Conservation (phyloP, 1,139 yeast species). For the Geotrichum aggregatum region DNA sequence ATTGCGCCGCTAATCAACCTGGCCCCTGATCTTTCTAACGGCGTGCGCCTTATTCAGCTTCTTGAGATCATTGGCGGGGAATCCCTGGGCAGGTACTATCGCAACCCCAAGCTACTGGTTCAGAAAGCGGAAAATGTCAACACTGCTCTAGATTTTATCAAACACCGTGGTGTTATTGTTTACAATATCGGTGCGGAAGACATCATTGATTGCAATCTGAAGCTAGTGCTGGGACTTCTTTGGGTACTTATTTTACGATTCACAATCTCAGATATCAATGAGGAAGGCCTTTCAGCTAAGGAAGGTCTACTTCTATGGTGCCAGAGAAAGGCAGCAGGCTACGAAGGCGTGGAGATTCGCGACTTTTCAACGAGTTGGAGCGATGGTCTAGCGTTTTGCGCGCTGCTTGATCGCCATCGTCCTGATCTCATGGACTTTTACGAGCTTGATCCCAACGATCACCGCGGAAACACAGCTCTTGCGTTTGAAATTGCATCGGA, state of each 20-base stretch:
- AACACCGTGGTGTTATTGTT: constrained; percentile 51
- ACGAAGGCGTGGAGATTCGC: constrained; percentile 40
- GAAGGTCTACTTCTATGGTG: constrained; percentile 46
- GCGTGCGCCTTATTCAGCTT: constrained; percentile 39
- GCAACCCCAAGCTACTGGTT: constrained; percentile 50
- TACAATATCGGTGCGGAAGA: constrained; percentile 66
- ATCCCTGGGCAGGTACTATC: constrained; percentile 39
- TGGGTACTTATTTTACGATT: constrained; percentile 60
- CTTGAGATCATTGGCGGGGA: constrained; percentile 42
- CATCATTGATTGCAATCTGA: constrained; percentile 59
- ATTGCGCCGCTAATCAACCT: constrained; percentile 34
- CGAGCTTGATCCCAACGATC: constrained; percentile 36
- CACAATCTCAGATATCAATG: constrained; percentile 46
- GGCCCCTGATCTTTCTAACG: constrained; percentile 35
- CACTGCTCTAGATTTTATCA: constrained; percentile 53
- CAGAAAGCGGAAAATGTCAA: constrained; percentile 63
- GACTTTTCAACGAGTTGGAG: constrained; percentile 47
- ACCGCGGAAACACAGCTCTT: constrained; percentile 36
- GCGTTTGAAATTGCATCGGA: constrained; percentile 44
- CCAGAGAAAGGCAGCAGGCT: constrained; percentile 43
- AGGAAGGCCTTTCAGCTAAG: constrained; percentile 44
- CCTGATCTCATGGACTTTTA: constrained; percentile 45
- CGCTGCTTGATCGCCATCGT: constrained; percentile 44
- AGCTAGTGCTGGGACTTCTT: constrained; percentile 58
- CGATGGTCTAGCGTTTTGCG: constrained; percentile 49